Conservation (phyloP, 2,329 filamentous ascomycete genomes). For the Aureobasidium sp. region DNA sequence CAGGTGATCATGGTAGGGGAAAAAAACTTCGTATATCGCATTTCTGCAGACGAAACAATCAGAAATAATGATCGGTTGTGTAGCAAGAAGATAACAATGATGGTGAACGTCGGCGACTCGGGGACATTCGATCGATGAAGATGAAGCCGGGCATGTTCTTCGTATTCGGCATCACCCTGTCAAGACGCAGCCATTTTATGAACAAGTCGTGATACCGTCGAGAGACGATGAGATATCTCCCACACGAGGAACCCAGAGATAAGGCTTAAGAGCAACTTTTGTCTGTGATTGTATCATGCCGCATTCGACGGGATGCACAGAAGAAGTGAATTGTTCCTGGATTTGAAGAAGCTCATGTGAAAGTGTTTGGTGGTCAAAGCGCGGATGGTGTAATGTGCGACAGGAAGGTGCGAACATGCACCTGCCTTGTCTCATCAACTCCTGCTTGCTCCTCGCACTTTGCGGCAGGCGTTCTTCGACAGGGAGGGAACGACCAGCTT, state of each 20-base stretch:
- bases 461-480: not conserved
- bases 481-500: not conserved
- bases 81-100: not conserved
- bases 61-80: not conserved
- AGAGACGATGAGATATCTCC: no score
- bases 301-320: no score
- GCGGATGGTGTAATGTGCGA: not conserved
- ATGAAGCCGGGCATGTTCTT: not conserved
- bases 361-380: not conserved
- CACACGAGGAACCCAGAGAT: no score
- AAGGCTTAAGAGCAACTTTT: no score
- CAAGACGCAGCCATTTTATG: no score
- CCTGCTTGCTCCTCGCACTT: not conserved
- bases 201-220: no score
- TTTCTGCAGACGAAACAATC: not conserved
- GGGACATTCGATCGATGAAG: not conserved
- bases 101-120: slow-evolving; percentile 7
- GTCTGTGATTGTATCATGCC: no score
- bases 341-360: not conserved
- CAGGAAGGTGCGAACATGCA: not conserved
- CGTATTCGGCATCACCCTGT: not conserved
- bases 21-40: no score
- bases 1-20: not conserved
- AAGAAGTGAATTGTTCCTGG: no score
- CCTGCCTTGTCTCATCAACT: not conserved